Percentiles rank a stretch among this genome's conserved stretches.
Evolutionary conservation across 352 stramenopile genomes (phyloP).

Genomic region (Globisporangium megalacanthum): DNA sequence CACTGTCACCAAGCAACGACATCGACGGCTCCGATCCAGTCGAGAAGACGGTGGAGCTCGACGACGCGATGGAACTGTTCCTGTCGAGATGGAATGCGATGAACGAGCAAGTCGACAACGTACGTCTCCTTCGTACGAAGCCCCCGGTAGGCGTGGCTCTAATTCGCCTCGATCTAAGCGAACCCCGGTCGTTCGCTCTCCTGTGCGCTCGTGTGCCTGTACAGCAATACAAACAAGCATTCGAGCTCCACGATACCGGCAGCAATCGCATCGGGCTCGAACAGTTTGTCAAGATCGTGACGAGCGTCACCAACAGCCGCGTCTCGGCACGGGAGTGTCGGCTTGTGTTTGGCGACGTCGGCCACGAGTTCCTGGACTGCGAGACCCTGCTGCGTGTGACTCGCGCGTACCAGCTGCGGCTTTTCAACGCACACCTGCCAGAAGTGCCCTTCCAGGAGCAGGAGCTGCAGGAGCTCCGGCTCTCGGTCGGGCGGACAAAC

Average conservation of each 20-base stretch:
- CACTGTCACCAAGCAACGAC: not conserved
- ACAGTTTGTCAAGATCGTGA: conserved; percentile 71
- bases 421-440: conserved; percentile 43
- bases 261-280: conserved; percentile 55
- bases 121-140: conserved; percentile 9
- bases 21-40: not conserved
- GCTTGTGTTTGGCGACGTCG: conserved; percentile 60
- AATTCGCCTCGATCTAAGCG: not conserved
- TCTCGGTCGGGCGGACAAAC: conserved; percentile 46
- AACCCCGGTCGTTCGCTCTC: not conserved
- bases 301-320: conserved; percentile 39
- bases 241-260: conserved; percentile 32
- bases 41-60: conserved; percentile 41
- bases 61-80: conserved; percentile 60
- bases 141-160: not conserved
- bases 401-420: conserved; percentile 48
- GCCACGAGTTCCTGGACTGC: conserved; percentile 50
- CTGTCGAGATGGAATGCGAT: conserved; percentile 44
- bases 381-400: conserved; percentile 52
- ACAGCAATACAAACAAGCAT: conserved; percentile 47
- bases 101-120: conserved; percentile 46
- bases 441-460: conserved; percentile 42
- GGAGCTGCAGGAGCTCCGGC: conserved; percentile 41
- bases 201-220: not conserved
- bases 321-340: conserved; percentile 48